These are phyloP conservation scores for Evansstolkia leycettana DNA, from an alignment of 495 filamentous ascomycete species.

Conservation along the genomic window DNA sequence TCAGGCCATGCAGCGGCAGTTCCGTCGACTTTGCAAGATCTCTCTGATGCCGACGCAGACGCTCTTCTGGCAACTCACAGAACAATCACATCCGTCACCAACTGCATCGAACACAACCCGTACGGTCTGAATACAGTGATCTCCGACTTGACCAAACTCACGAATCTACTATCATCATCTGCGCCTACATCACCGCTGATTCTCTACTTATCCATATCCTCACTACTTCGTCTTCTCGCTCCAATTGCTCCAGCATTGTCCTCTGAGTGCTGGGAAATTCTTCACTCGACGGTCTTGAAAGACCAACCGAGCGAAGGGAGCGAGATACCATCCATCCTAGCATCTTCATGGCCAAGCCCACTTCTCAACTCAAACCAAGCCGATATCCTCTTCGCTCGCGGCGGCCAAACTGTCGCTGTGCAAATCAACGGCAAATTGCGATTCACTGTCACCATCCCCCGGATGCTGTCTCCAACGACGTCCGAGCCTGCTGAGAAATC, in stretches of 20 bases:
- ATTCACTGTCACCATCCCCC: conserved; percentile 47
- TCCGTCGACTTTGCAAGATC: conserved; percentile 15
- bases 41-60: conserved; percentile 38
- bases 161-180: conserved; percentile 45
- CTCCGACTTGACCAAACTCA: conserved; percentile 68
- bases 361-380: conserved; percentile 31
- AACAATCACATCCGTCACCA: conserved; percentile 55
- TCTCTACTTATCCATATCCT: conserved; percentile 25
- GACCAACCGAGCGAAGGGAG: background rate
- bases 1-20: conserved; percentile 14
- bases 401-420: conserved; percentile 45
- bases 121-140: conserved; percentile 71
- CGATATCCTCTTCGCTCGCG: conserved; percentile 29
- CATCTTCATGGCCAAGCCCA: conserved; percentile 38
- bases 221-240: conserved; percentile 57
- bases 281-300: conserved; percentile 26
- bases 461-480: conserved; percentile 12
- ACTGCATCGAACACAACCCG: conserved; percentile 50
- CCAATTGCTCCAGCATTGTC: conserved; percentile 68
- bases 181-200: conserved; percentile 19
- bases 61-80: conserved; percentile 52
- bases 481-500: conserved; percentile 5
- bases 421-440: conserved; percentile 66
- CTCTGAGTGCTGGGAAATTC: conserved; percentile 64
- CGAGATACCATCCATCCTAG: conserved; percentile 29